Conservation (phyloP, 257 asterid genomes). For the Nicotiana obtusifolia region DNA sequence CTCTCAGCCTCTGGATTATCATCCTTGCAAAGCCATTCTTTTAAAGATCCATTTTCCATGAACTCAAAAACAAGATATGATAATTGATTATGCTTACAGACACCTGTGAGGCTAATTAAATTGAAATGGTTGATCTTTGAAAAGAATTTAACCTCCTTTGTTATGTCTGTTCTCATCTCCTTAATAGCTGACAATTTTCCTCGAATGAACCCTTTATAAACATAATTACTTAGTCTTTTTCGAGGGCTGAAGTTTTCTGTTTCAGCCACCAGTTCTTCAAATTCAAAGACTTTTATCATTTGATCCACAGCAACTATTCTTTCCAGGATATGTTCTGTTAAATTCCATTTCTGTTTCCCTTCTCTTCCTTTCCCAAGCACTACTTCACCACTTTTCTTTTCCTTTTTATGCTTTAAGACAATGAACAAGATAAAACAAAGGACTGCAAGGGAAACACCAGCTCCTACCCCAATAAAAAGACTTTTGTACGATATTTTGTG, state of each 20-base stretch:
- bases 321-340: constrained; percentile 28
- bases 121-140: constrained; percentile 57
- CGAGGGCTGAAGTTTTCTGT: constrained; percentile 40
- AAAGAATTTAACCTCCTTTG: constrained; percentile 48
- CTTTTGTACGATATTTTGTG: constrained; percentile 19
- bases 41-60: constrained; percentile 56
- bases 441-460: constrained; percentile 42
- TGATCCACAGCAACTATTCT: constrained; percentile 32
- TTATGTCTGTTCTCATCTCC: constrained; percentile 29
- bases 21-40: constrained; percentile 41
- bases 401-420: constrained; percentile 15
- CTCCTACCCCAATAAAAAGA: constrained; percentile 35
- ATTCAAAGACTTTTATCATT: constrained; percentile 32
- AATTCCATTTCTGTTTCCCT: constrained; percentile 15
- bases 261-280: constrained; percentile 43
- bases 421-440: constrained; percentile 28
- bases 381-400: not conserved
- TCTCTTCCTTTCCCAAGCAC: not conserved
- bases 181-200: constrained; percentile 44
- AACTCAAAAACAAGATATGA: constrained; percentile 58
- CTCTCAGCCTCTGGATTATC: constrained; percentile 23
- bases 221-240: constrained; percentile 32
- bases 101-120: constrained; percentile 52
- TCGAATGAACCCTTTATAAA: constrained; percentile 39
- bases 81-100: constrained; percentile 30